A percentile compares a stretch with the other conserved stretches of the same genome.
phyloP scores from a whole-genome alignment of 345 rosid genomes.

The Euphorbia lathyris region DNA sequence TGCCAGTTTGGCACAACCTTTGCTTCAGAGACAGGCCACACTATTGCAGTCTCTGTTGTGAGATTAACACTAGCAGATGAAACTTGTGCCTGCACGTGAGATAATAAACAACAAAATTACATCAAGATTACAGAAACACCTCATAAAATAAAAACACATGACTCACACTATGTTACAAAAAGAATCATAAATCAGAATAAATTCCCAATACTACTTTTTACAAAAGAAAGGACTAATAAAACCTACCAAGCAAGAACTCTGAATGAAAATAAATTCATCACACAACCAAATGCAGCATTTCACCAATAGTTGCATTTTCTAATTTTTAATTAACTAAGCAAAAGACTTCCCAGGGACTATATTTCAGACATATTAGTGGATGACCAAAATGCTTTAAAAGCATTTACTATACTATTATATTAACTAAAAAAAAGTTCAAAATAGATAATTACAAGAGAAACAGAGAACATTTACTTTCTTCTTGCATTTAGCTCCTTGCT shows the following conservation, averaged over 20 bases:
- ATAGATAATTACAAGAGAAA: too few species aligned
- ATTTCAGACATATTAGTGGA: neutral
- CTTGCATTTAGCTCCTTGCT: neutral
- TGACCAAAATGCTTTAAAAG: neutral
- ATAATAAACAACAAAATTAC: neutral
- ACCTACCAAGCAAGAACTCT: neutral
- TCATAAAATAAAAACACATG: neutral
- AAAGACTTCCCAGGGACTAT: neutral
- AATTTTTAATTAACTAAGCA: neutral
- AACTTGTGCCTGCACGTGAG: slow-evolving; percentile 75
- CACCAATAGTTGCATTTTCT: neutral
- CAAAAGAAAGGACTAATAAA: neutral
- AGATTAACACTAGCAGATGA: slow-evolving; percentile 86
- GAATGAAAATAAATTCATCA: neutral
- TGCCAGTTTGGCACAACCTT: slow-evolving; percentile 73
- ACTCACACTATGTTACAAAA: too few species aligned
- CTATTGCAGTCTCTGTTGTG: slow-evolving; percentile 86
- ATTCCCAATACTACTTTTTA: neutral
- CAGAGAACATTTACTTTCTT: too few species aligned
- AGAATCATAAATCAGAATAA: neutral
- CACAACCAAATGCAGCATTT: neutral
- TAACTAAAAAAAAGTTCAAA: slow-evolving; percentile 3
- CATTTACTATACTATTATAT: neutral
- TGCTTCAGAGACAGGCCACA: slow-evolving; percentile 88
- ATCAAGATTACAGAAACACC: neutral